phyloP scores from a whole-genome alignment of 345 rosid species.

The Eucalyptus regnans region DNA sequence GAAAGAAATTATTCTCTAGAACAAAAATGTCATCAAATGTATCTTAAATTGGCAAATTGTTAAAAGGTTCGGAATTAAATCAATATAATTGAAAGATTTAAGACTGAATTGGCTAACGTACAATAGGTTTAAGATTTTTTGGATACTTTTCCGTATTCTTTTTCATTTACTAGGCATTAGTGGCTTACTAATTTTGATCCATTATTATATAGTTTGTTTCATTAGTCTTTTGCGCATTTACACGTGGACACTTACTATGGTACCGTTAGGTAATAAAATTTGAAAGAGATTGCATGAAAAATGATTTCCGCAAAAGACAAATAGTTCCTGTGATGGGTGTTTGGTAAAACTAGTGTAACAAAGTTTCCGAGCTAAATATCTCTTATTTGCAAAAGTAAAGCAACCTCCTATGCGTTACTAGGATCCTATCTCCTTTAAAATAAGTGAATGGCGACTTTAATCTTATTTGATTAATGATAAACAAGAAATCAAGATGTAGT shows the following conservation, averaged over 20 bases:
- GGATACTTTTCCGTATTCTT: no score
- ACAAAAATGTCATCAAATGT: no score
- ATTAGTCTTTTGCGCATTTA: neutral
- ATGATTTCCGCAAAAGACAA: no score
- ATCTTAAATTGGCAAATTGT: no score
- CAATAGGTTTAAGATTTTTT: no score
- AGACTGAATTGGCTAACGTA: no score
- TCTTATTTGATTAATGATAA: neutral
- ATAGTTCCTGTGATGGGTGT: neutral
- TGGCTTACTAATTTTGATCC: no score
- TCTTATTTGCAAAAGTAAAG: neutral
- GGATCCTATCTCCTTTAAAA: neutral
- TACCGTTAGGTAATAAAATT: neutral
- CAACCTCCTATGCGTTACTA: neutral
- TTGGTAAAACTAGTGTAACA: neutral
- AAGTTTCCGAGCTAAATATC: neutral
- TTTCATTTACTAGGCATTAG: neutral
- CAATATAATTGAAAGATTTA: no score
- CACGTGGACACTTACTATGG: neutral
- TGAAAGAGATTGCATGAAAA: neutral
- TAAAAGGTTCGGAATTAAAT: no score
- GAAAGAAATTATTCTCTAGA: no score
- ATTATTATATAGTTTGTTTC: neutral
- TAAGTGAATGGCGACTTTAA: neutral
- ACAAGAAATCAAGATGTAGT: neutral